phyloP scores from a whole-genome alignment of 225 moss, liverwort and hornwort genomes.

The Anthoceros angustus region DNA sequence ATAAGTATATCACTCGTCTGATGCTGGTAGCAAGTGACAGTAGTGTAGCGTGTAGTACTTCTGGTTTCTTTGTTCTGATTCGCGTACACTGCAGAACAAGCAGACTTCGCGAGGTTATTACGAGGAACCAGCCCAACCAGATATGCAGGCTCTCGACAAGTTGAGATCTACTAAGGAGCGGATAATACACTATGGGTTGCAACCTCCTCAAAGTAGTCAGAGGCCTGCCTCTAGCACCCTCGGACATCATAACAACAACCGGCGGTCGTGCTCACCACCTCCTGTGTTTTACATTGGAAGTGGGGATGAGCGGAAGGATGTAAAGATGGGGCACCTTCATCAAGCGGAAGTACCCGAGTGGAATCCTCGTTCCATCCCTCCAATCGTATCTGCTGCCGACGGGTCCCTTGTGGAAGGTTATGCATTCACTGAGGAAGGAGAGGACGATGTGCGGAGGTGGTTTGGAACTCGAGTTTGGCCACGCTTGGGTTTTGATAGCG shows the following conservation, averaged over 20 bases:
- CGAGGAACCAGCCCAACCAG: conserved; percentile 42
- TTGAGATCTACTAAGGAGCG: conserved; percentile 50
- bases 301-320: conserved; percentile 36
- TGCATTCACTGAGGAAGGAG: conserved; percentile 30
- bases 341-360: conserved; percentile 35
- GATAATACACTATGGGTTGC: conserved; percentile 49
- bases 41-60: background rate
- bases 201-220: conserved; percentile 24
- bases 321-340: conserved; percentile 50
- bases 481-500: conserved; percentile 16
- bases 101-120: conserved; percentile 34
- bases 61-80: conserved; percentile 1
- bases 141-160: conserved; percentile 38
- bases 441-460: conserved; percentile 25
- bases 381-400: conserved; percentile 13
- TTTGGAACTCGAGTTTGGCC: conserved; percentile 59
- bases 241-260: conserved; percentile 22
- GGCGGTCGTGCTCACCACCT: conserved; percentile 37
- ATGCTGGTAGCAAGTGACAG: background rate
- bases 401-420: conserved; percentile 24
- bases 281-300: conserved; percentile 14
- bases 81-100: conserved; percentile 37
- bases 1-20: conserved; percentile 10
- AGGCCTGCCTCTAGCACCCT: conserved; percentile 24
- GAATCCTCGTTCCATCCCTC: conserved; percentile 15